phyloP scores from a whole-genome alignment of 306 rosid genomes.

The Quercus robur region DNA sequence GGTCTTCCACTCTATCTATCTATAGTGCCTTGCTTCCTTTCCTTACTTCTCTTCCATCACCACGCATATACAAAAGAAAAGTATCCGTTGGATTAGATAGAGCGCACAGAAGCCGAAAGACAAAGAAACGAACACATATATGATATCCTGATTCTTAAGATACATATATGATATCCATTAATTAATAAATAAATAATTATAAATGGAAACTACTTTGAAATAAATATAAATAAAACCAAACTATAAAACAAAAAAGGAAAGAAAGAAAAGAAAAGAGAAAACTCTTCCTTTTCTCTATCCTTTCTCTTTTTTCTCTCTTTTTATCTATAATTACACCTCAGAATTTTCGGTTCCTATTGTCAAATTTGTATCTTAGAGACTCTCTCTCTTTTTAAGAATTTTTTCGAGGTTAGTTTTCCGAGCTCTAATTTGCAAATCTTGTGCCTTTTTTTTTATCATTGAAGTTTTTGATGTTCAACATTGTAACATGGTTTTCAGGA shows the following conservation, averaged over 20 bases:
- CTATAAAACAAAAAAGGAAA: background rate
- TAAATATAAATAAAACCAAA: background rate
- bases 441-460: background rate
- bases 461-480: too few species aligned
- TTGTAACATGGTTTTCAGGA: too few species aligned
- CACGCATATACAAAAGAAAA: background rate
- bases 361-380: slow-evolving; percentile 4
- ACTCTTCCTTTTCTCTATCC: slow-evolving; percentile 26
- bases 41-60: background rate
- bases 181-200: too few species aligned
- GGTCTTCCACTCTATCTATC: slow-evolving; percentile 40
- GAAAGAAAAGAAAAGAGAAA: too few species aligned
- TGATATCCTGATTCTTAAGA: too few species aligned
- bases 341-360: slow-evolving; percentile 23
- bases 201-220: too few species aligned
- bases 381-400: background rate
- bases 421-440: background rate
- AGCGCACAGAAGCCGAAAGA: background rate
- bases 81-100: slow-evolving; percentile 9
- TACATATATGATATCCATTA: too few species aligned
- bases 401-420: slow-evolving; percentile 38
- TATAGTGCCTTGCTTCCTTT: slow-evolving; percentile 12
- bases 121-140: background rate
- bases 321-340: background rate
- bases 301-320: background rate